Evolutionary conservation across 2,329 filamentous ascomycete species (phyloP).

Genomic region (Paradendryphiella salina): DNA sequence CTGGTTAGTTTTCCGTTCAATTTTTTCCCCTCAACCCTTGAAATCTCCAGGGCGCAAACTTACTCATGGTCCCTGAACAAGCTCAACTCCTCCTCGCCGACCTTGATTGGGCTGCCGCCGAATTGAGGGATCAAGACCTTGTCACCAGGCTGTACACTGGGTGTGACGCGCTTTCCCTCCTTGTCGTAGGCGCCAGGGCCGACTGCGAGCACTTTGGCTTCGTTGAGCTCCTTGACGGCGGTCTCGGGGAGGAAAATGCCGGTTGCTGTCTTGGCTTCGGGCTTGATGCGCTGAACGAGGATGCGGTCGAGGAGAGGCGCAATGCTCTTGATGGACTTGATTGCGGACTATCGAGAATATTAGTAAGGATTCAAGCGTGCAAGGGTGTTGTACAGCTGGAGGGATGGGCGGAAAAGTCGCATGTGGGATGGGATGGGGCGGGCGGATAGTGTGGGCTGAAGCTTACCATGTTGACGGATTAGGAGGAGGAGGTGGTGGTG

Average conservation of each 20-base stretch:
- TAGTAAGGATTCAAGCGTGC: neutral
- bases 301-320: slow-evolving; percentile 96
- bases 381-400: neutral
- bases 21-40: neutral
- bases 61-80: slow-evolving; percentile 98
- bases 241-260: slow-evolving; percentile 98
- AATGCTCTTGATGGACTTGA: slow-evolving; percentile 95
- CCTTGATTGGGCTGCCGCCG: slow-evolving; percentile 92
- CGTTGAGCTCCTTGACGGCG: slow-evolving; percentile 96
- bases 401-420: neutral
- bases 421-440: neutral
- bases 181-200: slow-evolving; percentile 86
- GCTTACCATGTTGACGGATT: slow-evolving; percentile 26
- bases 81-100: slow-evolving; percentile 93
- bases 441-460: neutral
- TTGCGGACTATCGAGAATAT: slow-evolving; percentile 53
- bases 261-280: slow-evolving; percentile 91
- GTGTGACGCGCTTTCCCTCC: slow-evolving; percentile 83
- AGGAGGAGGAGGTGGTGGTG: slow-evolving; percentile 9
- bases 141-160: slow-evolving; percentile 82
- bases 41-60: slow-evolving; percentile 49
- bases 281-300: slow-evolving; percentile 96
- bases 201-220: slow-evolving; percentile 93
- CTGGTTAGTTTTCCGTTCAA: slow-evolving; percentile 8
- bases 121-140: slow-evolving; percentile 95